Base-by-base conservation (phyloP, 139 green algal genomes). In the Coelastrella sp. region DNA sequence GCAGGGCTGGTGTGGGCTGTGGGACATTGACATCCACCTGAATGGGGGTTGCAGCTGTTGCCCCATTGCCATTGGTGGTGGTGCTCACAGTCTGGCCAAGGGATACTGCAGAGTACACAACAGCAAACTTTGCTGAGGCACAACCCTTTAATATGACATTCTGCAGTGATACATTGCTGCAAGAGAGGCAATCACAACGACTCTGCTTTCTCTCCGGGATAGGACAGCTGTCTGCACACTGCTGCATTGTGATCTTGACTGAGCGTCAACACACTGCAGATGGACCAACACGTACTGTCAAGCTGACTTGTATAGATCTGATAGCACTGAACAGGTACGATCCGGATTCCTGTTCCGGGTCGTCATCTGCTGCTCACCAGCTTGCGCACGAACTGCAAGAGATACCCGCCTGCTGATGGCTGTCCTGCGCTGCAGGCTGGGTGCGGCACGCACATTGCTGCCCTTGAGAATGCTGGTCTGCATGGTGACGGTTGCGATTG, bases 391-490 rank as follows among this genome's bases (percentile, higher is more conserved):
- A 6, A 82, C 53, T 25, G 45, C 23, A n/a, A 82, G 75, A 32
- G 53, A 37, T 45, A 15, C 19, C 51, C 75, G 75, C 75, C 53
- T 82, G 75, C 51, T 53, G 75, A 43, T 13, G 4, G 21, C 53
- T 43, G 37, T 35, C 53, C 38, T 51, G 75, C 75, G 75, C 75
- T 82, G 75, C 75, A 82, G 75, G 34, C 30, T 38, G 13, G 75
- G 53, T 0, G 53, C 38, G 69, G 40, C 19, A 8, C 69, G 69
- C 5, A 79, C 34, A 53, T 53, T 69, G 53, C 75, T 59, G 75
- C 23, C 75, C 53, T 82, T 82, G 53, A 82, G 37, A 15, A n/a
- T n/a, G n/a, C n/a, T n/a, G n/a, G 53, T 71, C 75, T 82, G 75
- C 75, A 82, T 82, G 11, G 6, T 64, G 53, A 32, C 17, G 6